Base-by-base conservation (phyloP, 1,284 basidiomycete species). In the Amylostereum chailletii region DNA sequence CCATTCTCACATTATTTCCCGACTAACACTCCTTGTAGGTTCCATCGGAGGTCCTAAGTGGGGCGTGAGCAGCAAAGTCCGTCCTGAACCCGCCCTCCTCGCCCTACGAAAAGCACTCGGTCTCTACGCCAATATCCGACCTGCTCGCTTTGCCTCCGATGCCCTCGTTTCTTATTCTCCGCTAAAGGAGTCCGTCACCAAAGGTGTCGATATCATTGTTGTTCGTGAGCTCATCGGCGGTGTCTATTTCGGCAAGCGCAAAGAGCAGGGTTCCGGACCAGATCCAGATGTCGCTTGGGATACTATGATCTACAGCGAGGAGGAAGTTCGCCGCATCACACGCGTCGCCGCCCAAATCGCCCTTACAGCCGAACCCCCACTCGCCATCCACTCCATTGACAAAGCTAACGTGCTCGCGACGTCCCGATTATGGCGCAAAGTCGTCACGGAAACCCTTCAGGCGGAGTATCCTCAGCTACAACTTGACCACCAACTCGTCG, bases 331-430 rank as follows among this genome's bases (percentile, higher is more conserved):
- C 69, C 81, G 96, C 47, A 99, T 99, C 62, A 95, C 95, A 4
- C 84, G 93, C 31, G 93, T 99, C 41, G 96, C 95, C 6, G 94
- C 90, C 36, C 87, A 93, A 68, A 90, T 99, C 56, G 94, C 96
- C 1, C 70, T 94, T 49, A 75, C 85, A 47, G 71, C 82, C 10
- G 77, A 88, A 63, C 96, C 96, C 3, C 93, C 95, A 19, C 77
- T 95, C 44, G 77, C 83, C 43, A 84, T 99, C 53, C 90, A 94
- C 68, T 95, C 92, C 2, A 80, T 99, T 67, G 96, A 99, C 77
- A 99, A 99, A 72, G 96, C 96, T 51, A 99, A 99, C 66, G 96
- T 99, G 32, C 81, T 99, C 47, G 96, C 96, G 38, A 93, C 86
- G 60, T 95, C 91, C 39, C 77, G 96, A 45, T 73, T 99, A 44